Evolutionary conservation across 352 stramenopile genomes (phyloP), one percentile per base, ranked within the genome.

Genomic region (Phytophthora syringae): DNA sequence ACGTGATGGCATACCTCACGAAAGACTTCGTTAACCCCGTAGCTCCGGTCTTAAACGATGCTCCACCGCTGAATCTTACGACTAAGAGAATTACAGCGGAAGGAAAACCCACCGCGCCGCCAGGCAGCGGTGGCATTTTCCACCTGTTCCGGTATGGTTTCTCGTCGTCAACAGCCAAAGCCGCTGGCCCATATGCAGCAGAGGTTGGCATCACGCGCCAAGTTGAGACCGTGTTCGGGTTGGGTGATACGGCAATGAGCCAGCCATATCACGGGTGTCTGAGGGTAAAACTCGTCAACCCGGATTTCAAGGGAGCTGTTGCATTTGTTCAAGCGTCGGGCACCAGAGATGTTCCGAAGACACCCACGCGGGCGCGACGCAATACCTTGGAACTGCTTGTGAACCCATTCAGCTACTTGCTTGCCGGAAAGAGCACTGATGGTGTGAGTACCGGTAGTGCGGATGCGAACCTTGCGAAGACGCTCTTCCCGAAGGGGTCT

Each of bases 381-480:
- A 92, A 94, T 53, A 92, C 81, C 5, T 44, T 92, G 3, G 85
- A 94, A 57, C 45, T 94, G 39, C 65, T 94, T 13, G 85, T 79
- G 7, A 89, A 85, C 30, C 80, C 84, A 24, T 88, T 91, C 37
- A 89, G 72, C 48, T 92, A 94, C 57, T 64, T 94, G 21, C 30
- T 72, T 10, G 62, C 64, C 10, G 43, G 55, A 11, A 59, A 43
- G 15, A 70, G 24, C 15, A 61, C 54, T 25, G 52, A 60, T 11
- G 21, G 43, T 5, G 42, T 30, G 15, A n/a, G n/a, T n/a, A n/a
- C n/a, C n/a, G 22, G 28, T 16, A 49, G 53, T 34, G 32, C 37
- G 5, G 61, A 75, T 16, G 51, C 48, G 16, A 69, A 50, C 30
- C 59, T 70, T 25, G n/a, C 58, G 5, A 64, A 67, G 47, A 70